A percentile compares a stretch with the other conserved stretches of the same genome.
Evolutionary conservation across 192 early-diverging fungal species (phyloP).

Genomic region (Dissophora globulifera): DNA sequence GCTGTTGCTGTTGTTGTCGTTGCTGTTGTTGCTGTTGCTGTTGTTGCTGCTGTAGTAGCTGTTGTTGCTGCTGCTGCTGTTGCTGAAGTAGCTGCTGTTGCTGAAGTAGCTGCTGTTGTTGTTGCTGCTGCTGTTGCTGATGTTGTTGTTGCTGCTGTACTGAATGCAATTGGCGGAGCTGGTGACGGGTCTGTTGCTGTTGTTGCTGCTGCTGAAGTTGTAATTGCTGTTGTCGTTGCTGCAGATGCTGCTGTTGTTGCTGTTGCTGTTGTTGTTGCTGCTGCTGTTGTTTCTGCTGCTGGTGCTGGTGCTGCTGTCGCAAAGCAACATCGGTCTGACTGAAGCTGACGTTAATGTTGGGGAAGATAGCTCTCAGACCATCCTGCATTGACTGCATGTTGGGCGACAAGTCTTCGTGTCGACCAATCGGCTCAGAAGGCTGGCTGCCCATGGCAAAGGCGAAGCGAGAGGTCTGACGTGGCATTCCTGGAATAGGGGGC

Average conservation of each 20-base stretch:
- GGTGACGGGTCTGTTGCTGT: conserved; percentile 21
- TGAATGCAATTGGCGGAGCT: no score
- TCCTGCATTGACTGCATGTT: conserved; percentile 63
- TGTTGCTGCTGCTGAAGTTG: conserved; percentile 29
- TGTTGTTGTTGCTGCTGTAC: conserved; percentile 18
- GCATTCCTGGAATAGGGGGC: conserved; percentile 43
- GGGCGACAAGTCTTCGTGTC: conserved; percentile 16
- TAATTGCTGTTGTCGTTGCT: conserved; percentile 17
- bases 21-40: conserved; percentile 18
- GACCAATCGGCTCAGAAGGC: conserved; percentile 21
- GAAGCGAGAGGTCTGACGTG: conserved; percentile 58
- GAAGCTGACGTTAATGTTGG: conserved; percentile 72
- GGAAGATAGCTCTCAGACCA: conserved; percentile 65
- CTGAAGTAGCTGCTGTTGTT: conserved; percentile 40
- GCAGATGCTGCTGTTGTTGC: conserved; percentile 11
- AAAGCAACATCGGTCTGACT: conserved; percentile 31
- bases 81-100: no score
- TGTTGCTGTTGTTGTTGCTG: conserved; percentile 21
- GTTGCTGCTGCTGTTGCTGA: conserved; percentile 21
- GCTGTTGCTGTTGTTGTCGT: conserved; percentile 12
- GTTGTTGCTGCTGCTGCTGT: conserved; percentile 15
- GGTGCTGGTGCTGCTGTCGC: conserved; percentile 29
- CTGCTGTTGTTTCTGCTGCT: conserved; percentile 19
- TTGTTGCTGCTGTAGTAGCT: no score
- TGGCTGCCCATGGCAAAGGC: conserved; percentile 55